Evolutionary conservation across 768 basidiomycete genomes (phyloP).

Genomic region (Crepidotus variabilis): DNA sequence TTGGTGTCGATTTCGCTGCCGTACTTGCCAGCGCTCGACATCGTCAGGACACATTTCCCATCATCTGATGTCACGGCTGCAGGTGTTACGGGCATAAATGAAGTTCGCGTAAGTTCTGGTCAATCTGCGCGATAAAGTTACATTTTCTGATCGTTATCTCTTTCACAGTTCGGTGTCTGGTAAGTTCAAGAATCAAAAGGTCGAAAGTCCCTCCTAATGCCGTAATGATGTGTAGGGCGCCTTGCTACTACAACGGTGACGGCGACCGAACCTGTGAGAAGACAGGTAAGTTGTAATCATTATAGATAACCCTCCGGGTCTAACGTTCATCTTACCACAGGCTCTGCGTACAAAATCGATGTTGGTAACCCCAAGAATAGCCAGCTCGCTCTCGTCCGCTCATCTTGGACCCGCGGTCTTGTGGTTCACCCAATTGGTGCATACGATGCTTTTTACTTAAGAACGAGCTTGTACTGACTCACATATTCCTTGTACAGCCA

Average conservation of each 20-base stretch:
- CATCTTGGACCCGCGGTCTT: conserved; percentile 71
- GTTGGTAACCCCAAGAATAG: conserved; percentile 32
- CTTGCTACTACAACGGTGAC: conserved; percentile 47
- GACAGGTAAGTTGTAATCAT: conserved; percentile 32
- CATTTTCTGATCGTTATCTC: background rate
- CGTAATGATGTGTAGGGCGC: conserved; percentile 40
- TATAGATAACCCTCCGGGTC: background rate
- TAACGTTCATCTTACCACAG: conserved; percentile 21
- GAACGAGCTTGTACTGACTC: background rate
- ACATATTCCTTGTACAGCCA: conserved; percentile 26
- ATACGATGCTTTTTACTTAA: conserved; percentile 18
- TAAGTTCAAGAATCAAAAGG: conserved; percentile 22
- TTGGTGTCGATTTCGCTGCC: conserved; percentile 72
- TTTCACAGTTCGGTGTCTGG: conserved; percentile 68
- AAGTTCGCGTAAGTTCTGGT: conserved; percentile 51
- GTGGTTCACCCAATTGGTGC: conserved; percentile 73
- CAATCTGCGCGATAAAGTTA: background rate
- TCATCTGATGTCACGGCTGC: conserved; percentile 14
- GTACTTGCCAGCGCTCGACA: conserved; percentile 61
- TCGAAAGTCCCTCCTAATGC: background rate
- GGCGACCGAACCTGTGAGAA: conserved; percentile 45
- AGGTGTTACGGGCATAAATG: conserved; percentile 26
- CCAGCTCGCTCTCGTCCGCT: conserved; percentile 37
- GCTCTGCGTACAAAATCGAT: conserved; percentile 52
- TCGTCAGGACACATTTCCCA: conserved; percentile 54